Evolutionary conservation across 495 filamentous ascomycete species (phyloP).

Genomic region (Daldinia vernicosa): DNA sequence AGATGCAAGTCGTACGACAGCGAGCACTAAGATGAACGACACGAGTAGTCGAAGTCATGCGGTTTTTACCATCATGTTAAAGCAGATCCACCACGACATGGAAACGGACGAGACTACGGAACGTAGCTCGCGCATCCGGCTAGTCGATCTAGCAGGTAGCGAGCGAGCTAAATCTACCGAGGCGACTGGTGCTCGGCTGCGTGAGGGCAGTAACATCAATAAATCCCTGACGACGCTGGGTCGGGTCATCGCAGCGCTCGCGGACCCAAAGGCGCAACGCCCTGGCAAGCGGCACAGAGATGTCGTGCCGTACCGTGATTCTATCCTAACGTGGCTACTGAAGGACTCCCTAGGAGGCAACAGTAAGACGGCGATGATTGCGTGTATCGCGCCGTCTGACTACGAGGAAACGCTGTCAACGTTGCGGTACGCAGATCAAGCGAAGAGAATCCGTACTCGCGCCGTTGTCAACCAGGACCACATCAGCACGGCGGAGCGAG

Average conservation of each 20-base stretch:
- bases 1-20: constrained; percentile 87
- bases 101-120: constrained; percentile 96
- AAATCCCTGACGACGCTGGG: constrained; percentile 96
- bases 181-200: constrained; percentile 87
- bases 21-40: constrained; percentile 99
- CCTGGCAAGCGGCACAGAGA: constrained; percentile 55
- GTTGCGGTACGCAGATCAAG: constrained; percentile 96
- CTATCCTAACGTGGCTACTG: constrained; percentile 95
- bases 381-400: constrained; percentile 92
- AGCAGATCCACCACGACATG: constrained; percentile 92
- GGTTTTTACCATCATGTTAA: constrained; percentile 97
- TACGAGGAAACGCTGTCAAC: constrained; percentile 98
- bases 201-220: constrained; percentile 98
- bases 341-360: constrained; percentile 96
- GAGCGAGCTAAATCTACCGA: constrained; percentile 96
- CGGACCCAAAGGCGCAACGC: constrained; percentile 75
- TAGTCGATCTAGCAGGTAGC: constrained; percentile 95
- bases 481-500: constrained; percentile 84
- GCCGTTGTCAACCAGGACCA: constrained; percentile 96
- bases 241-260: constrained; percentile 94
- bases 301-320: constrained; percentile 94
- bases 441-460: constrained; percentile 95
- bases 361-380: constrained; percentile 98
- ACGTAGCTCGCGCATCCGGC: constrained; percentile 87
- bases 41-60: constrained; percentile 93